These are phyloP conservation scores for Monosporozyma solicola DNA, from an alignment of 805 yeast species.

Conservation along the genomic window DNA sequence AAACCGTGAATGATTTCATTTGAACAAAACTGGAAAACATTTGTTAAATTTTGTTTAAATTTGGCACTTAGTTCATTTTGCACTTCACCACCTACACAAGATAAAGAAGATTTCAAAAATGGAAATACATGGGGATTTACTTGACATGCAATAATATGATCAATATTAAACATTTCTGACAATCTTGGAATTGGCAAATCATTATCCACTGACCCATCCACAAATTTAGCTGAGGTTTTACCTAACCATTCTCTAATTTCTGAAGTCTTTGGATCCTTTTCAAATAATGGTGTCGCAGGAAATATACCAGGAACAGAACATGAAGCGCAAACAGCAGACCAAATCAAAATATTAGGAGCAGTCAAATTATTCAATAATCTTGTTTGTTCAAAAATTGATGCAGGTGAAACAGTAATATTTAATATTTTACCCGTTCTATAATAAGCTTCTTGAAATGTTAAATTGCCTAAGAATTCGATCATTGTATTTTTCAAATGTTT, in stretches of 20 bases:
- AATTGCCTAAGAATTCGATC: constrained; percentile 71
- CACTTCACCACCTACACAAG: constrained; percentile 60
- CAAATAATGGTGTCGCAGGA: constrained; percentile 76
- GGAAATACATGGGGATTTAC: constrained; percentile 97
- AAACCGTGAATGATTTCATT: constrained; percentile 73
- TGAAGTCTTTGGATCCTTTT: constrained; percentile 68
- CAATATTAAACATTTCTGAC: constrained; percentile 95
- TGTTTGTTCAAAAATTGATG: constrained; percentile 86
- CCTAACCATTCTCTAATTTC: constrained; percentile 75
- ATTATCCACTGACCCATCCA: constrained; percentile 93
- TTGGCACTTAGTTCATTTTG: constrained; percentile 52
- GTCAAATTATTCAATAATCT: constrained; percentile 69
- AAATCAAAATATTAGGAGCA: constrained; percentile 70
- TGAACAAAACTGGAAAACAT: constrained; percentile 48
- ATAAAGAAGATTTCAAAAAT: constrained; percentile 56
- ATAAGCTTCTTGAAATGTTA: constrained; percentile 90
- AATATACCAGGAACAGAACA: constrained; percentile 92
- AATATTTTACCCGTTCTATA: constrained; percentile 89
- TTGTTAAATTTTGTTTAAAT: constrained; percentile 43
- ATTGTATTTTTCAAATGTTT: constrained; percentile 62
- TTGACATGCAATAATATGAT: constrained; percentile 94
- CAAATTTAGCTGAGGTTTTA: constrained; percentile 58
- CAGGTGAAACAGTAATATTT: constrained; percentile 89
- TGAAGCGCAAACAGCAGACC: constrained; percentile 90
- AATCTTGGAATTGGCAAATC: constrained; percentile 86